Evolutionary conservation across 2,329 filamentous ascomycete species (phyloP).

Genomic region (Blastomyces parvus): DNA sequence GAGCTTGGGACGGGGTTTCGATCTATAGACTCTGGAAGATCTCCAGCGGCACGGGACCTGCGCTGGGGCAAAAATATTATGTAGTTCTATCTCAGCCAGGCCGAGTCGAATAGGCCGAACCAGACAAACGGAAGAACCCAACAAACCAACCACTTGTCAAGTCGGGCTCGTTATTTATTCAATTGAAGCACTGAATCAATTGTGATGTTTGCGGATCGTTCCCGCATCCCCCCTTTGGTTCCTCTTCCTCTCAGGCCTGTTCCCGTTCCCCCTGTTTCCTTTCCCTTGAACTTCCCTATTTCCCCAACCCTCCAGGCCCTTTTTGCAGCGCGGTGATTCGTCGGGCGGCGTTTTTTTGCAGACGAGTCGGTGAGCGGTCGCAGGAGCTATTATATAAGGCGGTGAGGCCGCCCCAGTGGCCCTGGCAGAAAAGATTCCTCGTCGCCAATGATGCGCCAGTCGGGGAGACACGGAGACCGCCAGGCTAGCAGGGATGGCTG

Average conservation of each 20-base stretch:
- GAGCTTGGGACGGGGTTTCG: slow-evolving; percentile 4
- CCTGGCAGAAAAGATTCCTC: not conserved
- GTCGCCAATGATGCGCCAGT: not conserved
- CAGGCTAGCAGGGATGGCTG: slow-evolving; percentile 1
- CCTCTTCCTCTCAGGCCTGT: not conserved
- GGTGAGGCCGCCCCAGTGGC: not conserved
- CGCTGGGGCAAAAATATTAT: slow-evolving; percentile 4
- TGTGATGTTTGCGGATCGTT: not conserved
- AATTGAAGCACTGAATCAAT: not conserved
- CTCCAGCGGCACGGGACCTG: slow-evolving; percentile 1
- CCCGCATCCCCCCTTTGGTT: not conserved
- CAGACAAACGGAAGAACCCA: not conserved
- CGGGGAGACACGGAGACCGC: not conserved
- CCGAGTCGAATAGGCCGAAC: not conserved
- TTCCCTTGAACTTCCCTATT: not conserved
- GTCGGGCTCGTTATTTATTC: not conserved
- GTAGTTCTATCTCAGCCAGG: too few relatives aligned
- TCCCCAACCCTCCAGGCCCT: not conserved
- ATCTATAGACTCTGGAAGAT: slow-evolving; percentile 2
- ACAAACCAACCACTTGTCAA: not conserved
- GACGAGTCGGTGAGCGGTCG: slow-evolving; percentile 1
- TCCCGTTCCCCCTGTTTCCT: not conserved
- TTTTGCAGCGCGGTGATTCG: not conserved
- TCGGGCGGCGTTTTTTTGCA: not conserved
- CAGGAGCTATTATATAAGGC: not conserved